phyloP scores from a whole-genome alignment of 257 asterid genomes.

The Solanum sparsipilum region DNA sequence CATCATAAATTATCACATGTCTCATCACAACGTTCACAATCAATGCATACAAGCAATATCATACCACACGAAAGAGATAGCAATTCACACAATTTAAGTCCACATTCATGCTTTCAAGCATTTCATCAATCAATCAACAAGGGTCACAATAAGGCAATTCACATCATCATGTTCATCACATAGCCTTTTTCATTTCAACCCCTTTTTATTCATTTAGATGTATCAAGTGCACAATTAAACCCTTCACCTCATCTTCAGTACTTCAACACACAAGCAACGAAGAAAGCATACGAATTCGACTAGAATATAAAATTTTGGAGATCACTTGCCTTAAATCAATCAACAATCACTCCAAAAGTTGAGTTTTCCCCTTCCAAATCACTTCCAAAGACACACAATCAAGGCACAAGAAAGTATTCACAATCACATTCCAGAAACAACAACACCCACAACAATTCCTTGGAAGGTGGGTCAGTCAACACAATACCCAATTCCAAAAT shows the following conservation, averaged over 20 bases:
- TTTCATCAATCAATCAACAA: background rate
- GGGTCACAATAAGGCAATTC: background rate
- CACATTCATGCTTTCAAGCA: too few species aligned
- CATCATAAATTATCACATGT: background rate
- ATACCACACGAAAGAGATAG: background rate
- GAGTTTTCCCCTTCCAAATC: background rate
- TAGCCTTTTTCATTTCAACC: too few species aligned
- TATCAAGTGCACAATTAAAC: background rate
- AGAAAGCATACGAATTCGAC: too few species aligned
- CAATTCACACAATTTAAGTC: background rate
- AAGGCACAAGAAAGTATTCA: background rate
- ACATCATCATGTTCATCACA: background rate
- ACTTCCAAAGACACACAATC: background rate
- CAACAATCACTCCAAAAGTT: background rate
- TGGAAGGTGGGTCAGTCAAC: background rate
- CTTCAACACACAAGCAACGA: background rate
- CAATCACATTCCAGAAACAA: too few species aligned
- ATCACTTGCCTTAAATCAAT: too few species aligned
- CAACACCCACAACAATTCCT: background rate
- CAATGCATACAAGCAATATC: background rate
- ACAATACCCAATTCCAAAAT: background rate
- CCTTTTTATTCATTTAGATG: too few species aligned
- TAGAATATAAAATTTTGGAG: too few species aligned
- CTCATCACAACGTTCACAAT: background rate
- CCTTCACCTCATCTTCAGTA: background rate